Percentiles rank a stretch among this genome's conserved stretches.
phyloP scores from a whole-genome alignment of 208 protist genomes.

The Trypanosoma melophagium region DNA sequence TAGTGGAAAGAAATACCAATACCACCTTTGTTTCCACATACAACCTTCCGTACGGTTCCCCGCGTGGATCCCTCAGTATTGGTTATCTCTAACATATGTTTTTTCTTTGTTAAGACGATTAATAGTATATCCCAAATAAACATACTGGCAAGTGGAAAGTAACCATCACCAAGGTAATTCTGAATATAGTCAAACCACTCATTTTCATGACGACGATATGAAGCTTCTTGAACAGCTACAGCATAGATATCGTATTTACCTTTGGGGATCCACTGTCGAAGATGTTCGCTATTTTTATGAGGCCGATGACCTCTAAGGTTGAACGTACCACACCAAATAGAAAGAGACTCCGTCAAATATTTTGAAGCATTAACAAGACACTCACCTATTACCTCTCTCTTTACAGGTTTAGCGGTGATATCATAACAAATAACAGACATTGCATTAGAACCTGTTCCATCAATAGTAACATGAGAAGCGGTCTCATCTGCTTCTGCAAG shows the following conservation, averaged over 20 bases:
- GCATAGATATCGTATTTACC: conserved; percentile 48
- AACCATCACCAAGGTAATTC: conserved; percentile 36
- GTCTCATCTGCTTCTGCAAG: conserved; percentile 12
- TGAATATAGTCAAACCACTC: conserved; percentile 44
- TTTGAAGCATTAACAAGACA: conserved; percentile 40
- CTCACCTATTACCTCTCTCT: conserved; percentile 32
- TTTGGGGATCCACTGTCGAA: conserved; percentile 32
- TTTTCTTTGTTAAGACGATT: conserved; percentile 31
- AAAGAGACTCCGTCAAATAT: conserved; percentile 31
- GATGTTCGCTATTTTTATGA: conserved; percentile 18
- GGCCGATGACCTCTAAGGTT: conserved; percentile 35
- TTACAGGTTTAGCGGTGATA: conserved; percentile 22
- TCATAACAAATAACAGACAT: conserved; percentile 27
- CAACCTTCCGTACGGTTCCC: conserved; percentile 28
- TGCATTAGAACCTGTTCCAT: conserved; percentile 28
- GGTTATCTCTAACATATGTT: conserved; percentile 41
- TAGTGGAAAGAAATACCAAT: conserved; percentile 38
- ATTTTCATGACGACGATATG: conserved; percentile 30
- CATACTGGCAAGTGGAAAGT: conserved; percentile 40
- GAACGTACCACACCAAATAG: conserved; percentile 45
- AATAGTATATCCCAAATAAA: conserved; percentile 39
- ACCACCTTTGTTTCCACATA: conserved; percentile 44
- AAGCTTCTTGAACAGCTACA: conserved; percentile 40
- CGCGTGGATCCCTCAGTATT: conserved; percentile 44
- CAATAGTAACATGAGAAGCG: conserved; percentile 28